Conservation (phyloP, 2,329 filamentous ascomycete species). For the Aspergillus versicolor region DNA sequence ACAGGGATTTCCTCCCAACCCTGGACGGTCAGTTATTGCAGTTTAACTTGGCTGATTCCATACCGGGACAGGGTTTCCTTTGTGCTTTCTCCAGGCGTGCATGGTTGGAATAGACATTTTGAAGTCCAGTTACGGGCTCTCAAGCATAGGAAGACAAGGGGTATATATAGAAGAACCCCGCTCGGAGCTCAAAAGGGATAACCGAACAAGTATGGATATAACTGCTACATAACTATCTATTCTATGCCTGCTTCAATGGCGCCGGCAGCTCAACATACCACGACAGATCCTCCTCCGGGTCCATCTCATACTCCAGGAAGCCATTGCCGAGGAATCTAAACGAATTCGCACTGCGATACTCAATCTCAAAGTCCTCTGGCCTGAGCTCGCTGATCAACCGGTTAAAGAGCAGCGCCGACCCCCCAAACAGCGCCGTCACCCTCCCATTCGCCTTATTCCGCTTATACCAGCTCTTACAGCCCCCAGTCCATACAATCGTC, state of each 20-base stretch:
- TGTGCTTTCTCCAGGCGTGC: slow-evolving; percentile 16
- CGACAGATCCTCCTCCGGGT: slow-evolving; percentile 25
- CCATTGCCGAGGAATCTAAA: slow-evolving; percentile 53
- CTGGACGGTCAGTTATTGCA: neutral
- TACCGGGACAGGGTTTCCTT: slow-evolving; percentile 11
- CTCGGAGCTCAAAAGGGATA: slow-evolving; percentile 3
- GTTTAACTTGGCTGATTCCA: neutral
- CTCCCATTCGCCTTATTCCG: slow-evolving; percentile 44
- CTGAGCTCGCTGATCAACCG: slow-evolving; percentile 40
- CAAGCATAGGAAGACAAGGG: no score
- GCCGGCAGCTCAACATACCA: slow-evolving; percentile 22
- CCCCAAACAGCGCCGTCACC: slow-evolving; percentile 48
- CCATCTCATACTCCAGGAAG: slow-evolving; percentile 35
- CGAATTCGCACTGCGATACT: slow-evolving; percentile 45
- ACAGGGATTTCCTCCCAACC: slow-evolving; percentile 14
- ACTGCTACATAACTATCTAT: no score
- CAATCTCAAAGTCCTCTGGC: slow-evolving; percentile 51
- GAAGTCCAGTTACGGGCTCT: no score
- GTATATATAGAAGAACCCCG: no score
- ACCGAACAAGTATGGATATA: neutral
- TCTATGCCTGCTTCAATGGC: no score
- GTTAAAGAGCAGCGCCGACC: slow-evolving; percentile 42
- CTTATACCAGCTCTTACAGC: slow-evolving; percentile 57
- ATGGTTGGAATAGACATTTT: neutral
- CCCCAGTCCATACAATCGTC: slow-evolving; percentile 26